Conservation (phyloP, 352 stramenopile genomes). For the Phytophthora aleatoria region DNA sequence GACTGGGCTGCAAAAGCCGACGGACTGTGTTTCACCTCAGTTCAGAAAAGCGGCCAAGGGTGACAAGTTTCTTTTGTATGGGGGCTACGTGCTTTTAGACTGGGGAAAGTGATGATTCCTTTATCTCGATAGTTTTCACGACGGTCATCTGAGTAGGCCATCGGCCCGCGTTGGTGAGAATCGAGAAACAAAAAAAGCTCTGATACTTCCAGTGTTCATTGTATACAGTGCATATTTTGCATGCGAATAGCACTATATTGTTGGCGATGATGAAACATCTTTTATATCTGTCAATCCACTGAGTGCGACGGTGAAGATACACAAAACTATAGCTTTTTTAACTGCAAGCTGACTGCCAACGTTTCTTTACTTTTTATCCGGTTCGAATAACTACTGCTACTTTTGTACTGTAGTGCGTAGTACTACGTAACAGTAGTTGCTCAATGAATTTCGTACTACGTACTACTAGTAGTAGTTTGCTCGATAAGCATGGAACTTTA, state of each 20-base stretch:
- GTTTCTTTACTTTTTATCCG: not conserved
- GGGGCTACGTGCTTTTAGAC: slow-evolving; percentile 16
- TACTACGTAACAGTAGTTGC: too few species aligned
- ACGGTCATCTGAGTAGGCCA: slow-evolving; percentile 88
- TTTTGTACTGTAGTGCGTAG: too few species aligned
- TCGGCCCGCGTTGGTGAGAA: slow-evolving; percentile 74
- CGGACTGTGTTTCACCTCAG: not conserved
- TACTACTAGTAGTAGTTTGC: too few species aligned
- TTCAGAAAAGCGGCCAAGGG: slow-evolving; percentile 16
- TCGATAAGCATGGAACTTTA: too few species aligned
- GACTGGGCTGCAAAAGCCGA: not conserved
- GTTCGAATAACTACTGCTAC: too few species aligned
- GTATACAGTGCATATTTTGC: not conserved
- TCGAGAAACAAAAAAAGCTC: slow-evolving; percentile 87
- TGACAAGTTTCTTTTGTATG: not conserved
- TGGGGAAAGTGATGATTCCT: slow-evolving; percentile 85
- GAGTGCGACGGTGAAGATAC: slow-evolving; percentile 79
- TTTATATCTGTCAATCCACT: slow-evolving; percentile 81
- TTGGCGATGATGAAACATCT: slow-evolving; percentile 65
- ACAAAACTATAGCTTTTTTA: slow-evolving; percentile 81
- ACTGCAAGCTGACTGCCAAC: slow-evolving; percentile 53
- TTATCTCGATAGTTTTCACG: slow-evolving; percentile 90
- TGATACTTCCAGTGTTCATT: slow-evolving; percentile 61
- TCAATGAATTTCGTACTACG: too few species aligned
- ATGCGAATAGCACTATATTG: slow-evolving; percentile 9